Conservation (phyloP, 164 flowering plant genomes). For the Litsea cubeba region DNA sequence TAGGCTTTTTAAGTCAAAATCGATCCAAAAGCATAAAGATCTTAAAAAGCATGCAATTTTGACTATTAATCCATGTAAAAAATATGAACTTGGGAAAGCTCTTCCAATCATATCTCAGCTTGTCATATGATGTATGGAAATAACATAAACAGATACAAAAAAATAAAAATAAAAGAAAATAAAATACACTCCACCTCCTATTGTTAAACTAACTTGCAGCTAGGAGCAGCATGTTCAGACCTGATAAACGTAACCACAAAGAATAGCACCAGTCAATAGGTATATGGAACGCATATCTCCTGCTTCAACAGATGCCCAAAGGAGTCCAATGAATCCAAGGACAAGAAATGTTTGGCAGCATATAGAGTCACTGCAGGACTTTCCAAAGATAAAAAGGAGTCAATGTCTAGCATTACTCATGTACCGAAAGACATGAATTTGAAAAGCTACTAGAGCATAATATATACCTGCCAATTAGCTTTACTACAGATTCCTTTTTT, state of each 20-base stretch:
- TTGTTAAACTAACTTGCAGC: neutral
- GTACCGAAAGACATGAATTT: neutral
- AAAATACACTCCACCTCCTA: too few relatives aligned
- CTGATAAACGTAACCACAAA: slow-evolving; percentile 90
- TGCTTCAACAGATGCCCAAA: slow-evolving; percentile 54
- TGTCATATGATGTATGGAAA: too few relatives aligned
- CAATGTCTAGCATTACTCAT: slow-evolving; percentile 4
- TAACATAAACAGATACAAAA: too few relatives aligned
- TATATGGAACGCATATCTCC: slow-evolving; percentile 57
- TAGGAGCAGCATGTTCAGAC: slow-evolving; percentile 26
- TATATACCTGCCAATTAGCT: slow-evolving; percentile 70
- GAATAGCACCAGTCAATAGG: slow-evolving; percentile 52
- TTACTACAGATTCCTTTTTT: slow-evolving; percentile 92
- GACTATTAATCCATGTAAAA: too few relatives aligned
- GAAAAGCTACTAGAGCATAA: neutral
- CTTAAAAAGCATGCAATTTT: too few relatives aligned
- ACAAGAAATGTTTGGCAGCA: slow-evolving; percentile 59
- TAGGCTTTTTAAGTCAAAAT: too few relatives aligned
- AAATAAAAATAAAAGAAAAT: too few relatives aligned
- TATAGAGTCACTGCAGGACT: slow-evolving; percentile 70
- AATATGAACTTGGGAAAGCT: too few relatives aligned
- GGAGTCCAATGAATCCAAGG: slow-evolving; percentile 67
- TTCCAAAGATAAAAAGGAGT: slow-evolving; percentile 20
- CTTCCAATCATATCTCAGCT: too few relatives aligned
- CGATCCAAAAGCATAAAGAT: too few relatives aligned